A percentile compares a stretch with the other conserved stretches of the same genome.
phyloP scores from a whole-genome alignment of 1,284 basidiomycete species.

The Hypsizygus ulmarius region DNA sequence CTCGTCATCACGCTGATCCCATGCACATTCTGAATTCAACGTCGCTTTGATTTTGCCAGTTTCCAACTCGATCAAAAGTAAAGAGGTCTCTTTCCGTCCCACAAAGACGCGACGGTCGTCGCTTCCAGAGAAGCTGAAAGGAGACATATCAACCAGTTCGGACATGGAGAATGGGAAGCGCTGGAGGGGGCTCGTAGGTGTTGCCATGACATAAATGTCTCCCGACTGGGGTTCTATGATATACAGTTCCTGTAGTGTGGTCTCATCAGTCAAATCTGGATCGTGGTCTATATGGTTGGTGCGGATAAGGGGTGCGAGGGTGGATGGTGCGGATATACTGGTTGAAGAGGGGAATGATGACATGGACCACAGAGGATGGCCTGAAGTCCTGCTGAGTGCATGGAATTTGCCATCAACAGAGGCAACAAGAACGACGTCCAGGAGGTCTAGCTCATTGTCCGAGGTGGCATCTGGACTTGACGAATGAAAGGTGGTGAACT shows the following conservation, averaged over 20 bases:
- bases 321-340: conserved; percentile 41
- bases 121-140: conserved; percentile 73
- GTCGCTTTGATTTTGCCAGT: conserved; percentile 81
- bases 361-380: conserved; percentile 80
- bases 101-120: conserved; percentile 73
- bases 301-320: conserved; percentile 68
- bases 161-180: conserved; percentile 84
- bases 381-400: conserved; percentile 80
- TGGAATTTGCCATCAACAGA: conserved; percentile 91
- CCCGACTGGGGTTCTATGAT: conserved; percentile 90
- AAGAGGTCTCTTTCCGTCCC: conserved; percentile 80
- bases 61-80: conserved; percentile 78
- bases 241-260: conserved; percentile 70
- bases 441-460: conserved; percentile 51
- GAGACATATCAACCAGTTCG: conserved; percentile 85
- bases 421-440: conserved; percentile 80
- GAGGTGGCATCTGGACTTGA: conserved; percentile 15
- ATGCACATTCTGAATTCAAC: conserved; percentile 74
- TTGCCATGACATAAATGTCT: conserved; percentile 80
- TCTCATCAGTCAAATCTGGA: conserved; percentile 54
- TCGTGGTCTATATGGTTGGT: conserved; percentile 59
- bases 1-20: conserved; percentile 63
- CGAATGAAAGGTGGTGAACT: conserved; percentile 20
- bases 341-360: conserved; percentile 49
- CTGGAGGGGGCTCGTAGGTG: conserved; percentile 64